Base-by-base conservation (phyloP, 805 yeast genomes). In the Saccharomycodes ludwigii region DNA sequence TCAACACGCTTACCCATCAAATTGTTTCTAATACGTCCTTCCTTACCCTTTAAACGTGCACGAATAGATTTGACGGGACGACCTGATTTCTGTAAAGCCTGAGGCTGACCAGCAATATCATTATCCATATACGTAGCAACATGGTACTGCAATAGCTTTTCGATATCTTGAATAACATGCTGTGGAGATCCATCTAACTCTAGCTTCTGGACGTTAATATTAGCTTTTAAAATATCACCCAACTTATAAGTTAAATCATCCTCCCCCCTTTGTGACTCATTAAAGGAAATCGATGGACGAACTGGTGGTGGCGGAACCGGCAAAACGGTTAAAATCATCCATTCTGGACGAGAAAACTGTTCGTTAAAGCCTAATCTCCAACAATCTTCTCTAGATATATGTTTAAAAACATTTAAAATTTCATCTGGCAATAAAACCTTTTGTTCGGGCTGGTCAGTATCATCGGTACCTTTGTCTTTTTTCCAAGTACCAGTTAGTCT, bases 231-330 rank as follows among this genome's bases (percentile, higher is more conserved):
- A 31, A 91, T 86, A 68, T 91, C 99, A 6, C 97, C 96, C 42
- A 91, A 67, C 59, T 91, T 91, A 56, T 86, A 91, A 2, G 99
- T 91, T 60, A 91, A 77, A 68, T 91, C 99, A 72, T 91, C 99
- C 58, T 91, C 98, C 46, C 97, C 96, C 63, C 98, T 76, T 39
- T 94, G 95, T 8, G 96, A 83, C 54, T 91, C 98, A 44, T 91
- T 91, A 49, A 91, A 86, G 2, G 98, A 95, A 62, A 91, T 91
- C 16, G 95, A 82, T 8, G 99, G 99, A 58, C 99, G 78, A 21
- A 91, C 99, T 21, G 96, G 97, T 40, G 99, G 99, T 31, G 99
- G 99, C 27, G 99, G 99, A 13, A 91, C 98, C 1, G 99, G 98
- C 48, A 91, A 66, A n/a, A 91, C 97, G 2, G 97, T 85, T 43